A percentile compares a stretch with the other conserved stretches of the same genome.
Conservation (phyloP, 2,329 filamentous ascomycete species). For the Colletotrichum filicis region DNA sequence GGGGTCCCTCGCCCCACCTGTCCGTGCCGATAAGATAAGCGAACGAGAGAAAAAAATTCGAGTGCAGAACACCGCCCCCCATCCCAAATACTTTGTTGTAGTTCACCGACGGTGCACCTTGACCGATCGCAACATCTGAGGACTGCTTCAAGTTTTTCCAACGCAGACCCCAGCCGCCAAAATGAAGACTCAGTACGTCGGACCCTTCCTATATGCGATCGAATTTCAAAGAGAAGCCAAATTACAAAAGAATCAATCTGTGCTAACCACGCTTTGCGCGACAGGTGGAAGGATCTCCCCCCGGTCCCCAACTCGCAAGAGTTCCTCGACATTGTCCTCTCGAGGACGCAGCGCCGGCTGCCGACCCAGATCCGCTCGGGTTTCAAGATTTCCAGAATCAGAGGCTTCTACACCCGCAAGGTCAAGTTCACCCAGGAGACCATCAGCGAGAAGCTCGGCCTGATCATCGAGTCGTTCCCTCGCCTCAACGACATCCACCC, state of each 20-base stretch:
- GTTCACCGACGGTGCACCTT: constrained; percentile 23
- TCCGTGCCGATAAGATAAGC: constrained; percentile 41
- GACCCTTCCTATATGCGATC: neutral
- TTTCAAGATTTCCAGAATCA: constrained; percentile 90
- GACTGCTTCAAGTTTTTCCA: constrained; percentile 26
- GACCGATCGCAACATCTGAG: constrained; percentile 34
- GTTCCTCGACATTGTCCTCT: constrained; percentile 97
- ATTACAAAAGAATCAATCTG: neutral
- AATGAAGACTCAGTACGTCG: constrained; percentile 37
- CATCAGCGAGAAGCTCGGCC: constrained; percentile 91
- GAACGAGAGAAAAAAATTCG: constrained; percentile 36
- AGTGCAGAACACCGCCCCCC: constrained; percentile 19
- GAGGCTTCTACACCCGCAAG: constrained; percentile 67
- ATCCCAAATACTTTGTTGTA: constrained; percentile 11
- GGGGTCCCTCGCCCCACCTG: neutral
- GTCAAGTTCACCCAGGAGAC: constrained; percentile 99
- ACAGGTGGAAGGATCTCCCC: constrained; percentile 77
- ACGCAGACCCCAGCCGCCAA: constrained; percentile 30
- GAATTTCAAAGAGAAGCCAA: neutral
- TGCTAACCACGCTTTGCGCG: constrained; percentile 10
- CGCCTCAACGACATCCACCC: constrained; percentile 94
- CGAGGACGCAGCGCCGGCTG: constrained; percentile 89
- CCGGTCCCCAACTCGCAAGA: constrained; percentile 93
- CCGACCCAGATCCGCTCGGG: constrained; percentile 96
- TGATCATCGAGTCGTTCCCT: constrained; percentile 93